Percentiles rank a stretch among this genome's conserved stretches.
These are phyloP conservation scores for Ploettnerulaceae sp. DNA, from an alignment of 2,329 filamentous ascomycete genomes.

Conservation along the genomic window DNA sequence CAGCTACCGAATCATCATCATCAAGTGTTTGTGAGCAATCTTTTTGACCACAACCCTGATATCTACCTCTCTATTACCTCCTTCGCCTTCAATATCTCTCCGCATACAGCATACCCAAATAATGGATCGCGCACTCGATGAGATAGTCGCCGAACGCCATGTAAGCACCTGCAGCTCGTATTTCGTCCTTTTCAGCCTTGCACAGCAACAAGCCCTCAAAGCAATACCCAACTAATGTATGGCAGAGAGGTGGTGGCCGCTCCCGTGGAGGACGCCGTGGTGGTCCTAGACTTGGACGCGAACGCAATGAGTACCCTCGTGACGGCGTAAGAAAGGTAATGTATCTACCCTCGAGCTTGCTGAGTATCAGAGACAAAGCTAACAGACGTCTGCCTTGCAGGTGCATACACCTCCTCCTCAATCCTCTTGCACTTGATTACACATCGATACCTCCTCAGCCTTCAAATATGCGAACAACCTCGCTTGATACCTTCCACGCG, in stretches of 20 bases:
- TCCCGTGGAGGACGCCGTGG: constrained; percentile 31
- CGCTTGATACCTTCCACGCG: constrained; percentile 31
- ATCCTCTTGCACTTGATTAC: constrained; percentile 31
- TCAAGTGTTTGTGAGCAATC: background rate
- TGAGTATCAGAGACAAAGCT: constrained; percentile 7
- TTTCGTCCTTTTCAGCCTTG: constrained; percentile 26
- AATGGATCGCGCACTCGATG: constrained; percentile 62
- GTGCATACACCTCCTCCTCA: constrained; percentile 36
- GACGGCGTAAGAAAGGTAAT: constrained; percentile 87
- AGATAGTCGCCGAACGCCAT: constrained; percentile 57
- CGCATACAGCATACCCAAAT: background rate
- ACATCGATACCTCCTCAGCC: constrained; percentile 36
- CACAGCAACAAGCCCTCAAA: constrained; percentile 10
- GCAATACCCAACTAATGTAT: constrained; percentile 18
- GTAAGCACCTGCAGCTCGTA: constrained; percentile 37
- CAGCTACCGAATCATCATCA: background rate
- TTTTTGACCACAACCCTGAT: background rate
- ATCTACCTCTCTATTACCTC: background rate
- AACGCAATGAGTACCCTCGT: constrained; percentile 54
- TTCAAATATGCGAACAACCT: constrained; percentile 24
- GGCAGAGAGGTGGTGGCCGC: constrained; percentile 30
- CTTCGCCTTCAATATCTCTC: background rate
- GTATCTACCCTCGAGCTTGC: constrained; percentile 7
- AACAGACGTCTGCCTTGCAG: constrained; percentile 19
- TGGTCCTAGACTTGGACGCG: constrained; percentile 33